Percentiles rank a stretch among this genome's conserved stretches.
Evolutionary conservation across 2,329 filamentous ascomycete species (phyloP).

Genomic region (Xylariaceae sp.): DNA sequence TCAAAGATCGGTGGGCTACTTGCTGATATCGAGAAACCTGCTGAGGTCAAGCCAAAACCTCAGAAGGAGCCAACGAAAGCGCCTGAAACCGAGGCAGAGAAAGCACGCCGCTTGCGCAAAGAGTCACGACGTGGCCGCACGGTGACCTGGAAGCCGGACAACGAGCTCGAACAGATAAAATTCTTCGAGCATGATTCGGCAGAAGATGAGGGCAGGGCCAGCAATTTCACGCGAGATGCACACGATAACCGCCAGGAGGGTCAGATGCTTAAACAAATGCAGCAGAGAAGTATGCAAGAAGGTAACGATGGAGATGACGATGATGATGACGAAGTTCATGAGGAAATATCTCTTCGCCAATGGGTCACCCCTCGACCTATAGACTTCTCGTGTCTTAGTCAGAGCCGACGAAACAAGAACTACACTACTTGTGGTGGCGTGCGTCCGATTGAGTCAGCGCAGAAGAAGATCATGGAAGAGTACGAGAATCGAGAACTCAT

Average conservation of each 20-base stretch:
- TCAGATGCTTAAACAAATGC: conserved; percentile 54
- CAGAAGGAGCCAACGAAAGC: conserved; percentile 42
- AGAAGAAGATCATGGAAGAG: conserved; percentile 52
- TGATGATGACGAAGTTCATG: conserved; percentile 52
- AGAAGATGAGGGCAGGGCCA: conserved; percentile 64
- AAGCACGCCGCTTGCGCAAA: conserved; percentile 64
- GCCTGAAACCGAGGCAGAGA: conserved; percentile 65
- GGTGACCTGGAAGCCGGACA: conserved; percentile 67
- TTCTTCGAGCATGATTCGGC: conserved; percentile 69
- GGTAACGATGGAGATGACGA: conserved; percentile 56
- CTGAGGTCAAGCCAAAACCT: conserved; percentile 42
- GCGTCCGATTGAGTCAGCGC: conserved; percentile 47
- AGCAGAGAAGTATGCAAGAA: conserved; percentile 43
- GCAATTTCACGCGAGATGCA: conserved; percentile 67
- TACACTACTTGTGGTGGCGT: conserved; percentile 54
- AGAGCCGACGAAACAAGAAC: conserved; percentile 43
- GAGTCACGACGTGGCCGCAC: conserved; percentile 66
- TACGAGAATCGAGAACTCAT: conserved; percentile 59
- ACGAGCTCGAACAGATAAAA: conserved; percentile 61
- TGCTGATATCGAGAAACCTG: conserved; percentile 47
- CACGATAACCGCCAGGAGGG: conserved; percentile 71
- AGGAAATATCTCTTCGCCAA: conserved; percentile 49
- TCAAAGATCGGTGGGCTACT: conserved; percentile 54
- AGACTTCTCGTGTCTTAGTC: conserved; percentile 45
- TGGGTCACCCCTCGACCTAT: conserved; percentile 47